Evolutionary conservation across 2,329 filamentous ascomycete genomes (phyloP).

Genomic region (Verticillium dahliae): DNA sequence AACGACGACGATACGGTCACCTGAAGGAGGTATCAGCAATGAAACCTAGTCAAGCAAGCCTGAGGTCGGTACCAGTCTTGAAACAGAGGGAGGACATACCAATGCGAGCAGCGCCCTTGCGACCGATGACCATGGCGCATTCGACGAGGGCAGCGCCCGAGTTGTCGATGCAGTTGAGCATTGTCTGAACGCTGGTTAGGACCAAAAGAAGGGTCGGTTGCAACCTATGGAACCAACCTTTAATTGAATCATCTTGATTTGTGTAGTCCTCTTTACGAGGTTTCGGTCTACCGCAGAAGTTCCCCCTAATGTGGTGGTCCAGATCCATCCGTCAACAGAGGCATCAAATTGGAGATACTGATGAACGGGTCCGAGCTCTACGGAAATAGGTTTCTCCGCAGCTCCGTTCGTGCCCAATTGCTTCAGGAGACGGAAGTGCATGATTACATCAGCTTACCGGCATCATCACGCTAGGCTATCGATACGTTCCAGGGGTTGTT

Average conservation of each 20-base stretch:
- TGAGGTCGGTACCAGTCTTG: neutral
- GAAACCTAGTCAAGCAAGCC: no score
- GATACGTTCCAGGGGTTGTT: neutral
- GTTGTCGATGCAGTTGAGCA: constrained; percentile 99
- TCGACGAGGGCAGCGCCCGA: constrained; percentile 96
- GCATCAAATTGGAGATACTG: neutral
- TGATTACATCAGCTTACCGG: neutral
- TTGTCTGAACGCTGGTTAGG: constrained; percentile 52
- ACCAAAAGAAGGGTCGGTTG: no score
- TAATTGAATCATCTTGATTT: constrained; percentile 79
- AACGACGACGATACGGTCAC: constrained; percentile 94
- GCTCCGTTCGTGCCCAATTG: neutral
- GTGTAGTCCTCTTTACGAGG: constrained; percentile 9
- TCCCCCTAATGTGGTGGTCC: constrained; percentile 1
- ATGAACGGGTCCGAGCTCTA: neutral
- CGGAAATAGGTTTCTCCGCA: neutral
- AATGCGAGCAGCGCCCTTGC: constrained; percentile 82
- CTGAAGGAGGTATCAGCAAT: constrained; percentile 34
- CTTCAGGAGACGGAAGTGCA: no score
- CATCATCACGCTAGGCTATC: neutral
- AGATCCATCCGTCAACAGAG: constrained; percentile 1
- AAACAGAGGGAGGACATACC: constrained; percentile 50
- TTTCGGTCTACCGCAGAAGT: neutral
- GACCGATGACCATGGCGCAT: constrained; percentile 87
- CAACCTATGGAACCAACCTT: constrained; percentile 47